Evolutionary conservation across 73 alveolate genomes (phyloP), one percentile per base, ranked within the genome.

Genomic region (Paramecium pentaurelia): DNA sequence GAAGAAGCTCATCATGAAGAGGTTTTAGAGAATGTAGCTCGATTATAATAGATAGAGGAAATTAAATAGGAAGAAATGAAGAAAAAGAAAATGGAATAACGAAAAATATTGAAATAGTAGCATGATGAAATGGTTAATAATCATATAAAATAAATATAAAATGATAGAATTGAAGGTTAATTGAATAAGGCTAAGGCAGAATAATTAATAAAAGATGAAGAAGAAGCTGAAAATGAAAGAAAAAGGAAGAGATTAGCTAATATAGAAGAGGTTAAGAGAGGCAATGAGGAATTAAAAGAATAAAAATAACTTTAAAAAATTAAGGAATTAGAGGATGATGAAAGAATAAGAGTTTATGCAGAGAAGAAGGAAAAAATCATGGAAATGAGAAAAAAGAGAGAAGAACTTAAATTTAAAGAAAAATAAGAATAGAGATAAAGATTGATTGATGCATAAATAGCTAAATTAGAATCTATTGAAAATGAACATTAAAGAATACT

Each of bases 91-190:
- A 58, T 95, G 95, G 97, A 93, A 30, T 97, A 95, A 38, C 85
- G 92, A 88, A 93, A 95, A 73, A 77, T 96, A 20, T 96, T 95
- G 71, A 92, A 95, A 36, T 84, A 93, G 75, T 77, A 96, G 60
- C 92, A 92, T 73, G 96, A 96, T 87, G 97, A 94, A 92, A 86
- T 89, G 95, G 95, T 93, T 20, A 95, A 93, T 88, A 93, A 89
- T 71, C 92, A 94, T 77, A 86, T 97, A 10, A 93, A 96, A 93
- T 93, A 88, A 92, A 77, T 95, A 16, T 95, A 97, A 92, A 97
- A 96, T 75, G 98, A 96, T 68, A 95, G 90, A 89, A 86, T 97
- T 20, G 99, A 97, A 86, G 99, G 99, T 5, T 89, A 96, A 88
- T 64, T 97, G 20, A 93, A 95, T 28, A 96, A 95, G 75, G 92